phyloP scores from a whole-genome alignment of 2,329 filamentous ascomycete genomes.

The Curvularia hawaiiensis region DNA sequence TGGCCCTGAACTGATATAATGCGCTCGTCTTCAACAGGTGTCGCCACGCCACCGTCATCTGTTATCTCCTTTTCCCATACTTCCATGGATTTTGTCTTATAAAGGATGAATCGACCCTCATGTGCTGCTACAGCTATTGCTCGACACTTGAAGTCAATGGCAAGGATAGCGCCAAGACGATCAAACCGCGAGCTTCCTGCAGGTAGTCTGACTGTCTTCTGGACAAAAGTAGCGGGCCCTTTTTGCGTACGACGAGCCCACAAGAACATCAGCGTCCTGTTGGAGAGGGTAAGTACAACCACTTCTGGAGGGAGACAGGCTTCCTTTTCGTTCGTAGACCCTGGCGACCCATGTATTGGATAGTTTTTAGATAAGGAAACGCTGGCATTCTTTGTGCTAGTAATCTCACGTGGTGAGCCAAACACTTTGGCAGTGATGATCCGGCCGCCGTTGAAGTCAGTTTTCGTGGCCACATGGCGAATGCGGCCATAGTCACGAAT shows the following conservation, averaged over 20 bases:
- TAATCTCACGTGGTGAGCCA: conserved; percentile 52
- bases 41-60: conserved; percentile 50
- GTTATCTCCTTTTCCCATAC: conserved; percentile 55
- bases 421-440: conserved; percentile 82
- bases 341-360: conserved; percentile 18
- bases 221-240: conserved; percentile 63
- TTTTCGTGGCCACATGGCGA: conserved; percentile 75
- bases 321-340: conserved; percentile 29
- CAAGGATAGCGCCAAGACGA: conserved; percentile 68
- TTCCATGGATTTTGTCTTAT: conserved; percentile 66
- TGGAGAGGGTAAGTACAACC: conserved; percentile 76
- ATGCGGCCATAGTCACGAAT: conserved; percentile 72
- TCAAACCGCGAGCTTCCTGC: conserved; percentile 58
- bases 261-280: conserved; percentile 76
- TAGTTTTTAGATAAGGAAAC: conserved; percentile 26
- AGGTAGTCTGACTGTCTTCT: conserved; percentile 65
- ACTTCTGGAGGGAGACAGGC: conserved; percentile 70
- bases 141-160: conserved; percentile 74
- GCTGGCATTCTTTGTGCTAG: conserved; percentile 23
- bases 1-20: conserved; percentile 61
- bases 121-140: conserved; percentile 71
- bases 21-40: conserved; percentile 63
- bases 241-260: conserved; percentile 61
- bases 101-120: conserved; percentile 73
- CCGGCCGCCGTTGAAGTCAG: conserved; percentile 71